phyloP scores from a whole-genome alignment of 495 filamentous ascomycete genomes.

The Annulohypoxylon moriforme region DNA sequence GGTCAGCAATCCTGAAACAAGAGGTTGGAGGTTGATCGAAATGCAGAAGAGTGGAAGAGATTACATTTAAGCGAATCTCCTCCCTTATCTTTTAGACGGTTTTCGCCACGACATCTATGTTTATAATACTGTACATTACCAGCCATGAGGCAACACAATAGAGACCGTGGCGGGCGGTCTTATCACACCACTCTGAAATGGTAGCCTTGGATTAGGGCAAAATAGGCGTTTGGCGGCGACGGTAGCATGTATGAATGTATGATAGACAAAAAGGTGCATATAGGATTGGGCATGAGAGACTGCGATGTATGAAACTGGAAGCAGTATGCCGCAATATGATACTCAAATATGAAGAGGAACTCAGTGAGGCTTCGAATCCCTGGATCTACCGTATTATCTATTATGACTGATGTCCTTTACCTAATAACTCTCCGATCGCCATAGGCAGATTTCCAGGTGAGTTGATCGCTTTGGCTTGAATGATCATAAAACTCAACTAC shows the following conservation, averaged over 20 bases:
- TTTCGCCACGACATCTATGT: conserved; percentile 38
- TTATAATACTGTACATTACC: conserved; percentile 48
- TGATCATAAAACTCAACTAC: too few relatives aligned
- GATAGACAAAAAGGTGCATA: conserved; percentile 48
- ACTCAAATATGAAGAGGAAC: conserved; percentile 13
- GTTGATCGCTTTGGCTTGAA: too few relatives aligned
- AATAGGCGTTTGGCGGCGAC: conserved; percentile 39
- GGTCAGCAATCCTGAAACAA: conserved; percentile 94
- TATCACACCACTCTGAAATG: conserved; percentile 48
- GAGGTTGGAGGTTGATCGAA: conserved; percentile 97
- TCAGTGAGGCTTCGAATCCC: not conserved
- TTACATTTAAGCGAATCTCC: conserved; percentile 67
- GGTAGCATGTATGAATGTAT: conserved; percentile 46
- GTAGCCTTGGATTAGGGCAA: conserved; percentile 38
- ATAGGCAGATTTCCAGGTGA: not conserved
- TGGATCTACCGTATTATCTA: too few relatives aligned
- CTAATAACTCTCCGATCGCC: not conserved
- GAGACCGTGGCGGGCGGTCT: conserved; percentile 31
- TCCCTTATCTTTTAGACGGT: conserved; percentile 13
- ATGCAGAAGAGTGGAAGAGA: conserved; percentile 98
- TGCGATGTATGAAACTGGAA: conserved; percentile 37
- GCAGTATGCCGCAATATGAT: conserved; percentile 26
- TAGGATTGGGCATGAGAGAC: conserved; percentile 26
- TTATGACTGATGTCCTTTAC: not conserved
- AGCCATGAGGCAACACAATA: conserved; percentile 29